Evolutionary conservation across 2,329 filamentous ascomycete genomes (phyloP).

Genomic region (Aspergillus fumigatiaffinis): DNA sequence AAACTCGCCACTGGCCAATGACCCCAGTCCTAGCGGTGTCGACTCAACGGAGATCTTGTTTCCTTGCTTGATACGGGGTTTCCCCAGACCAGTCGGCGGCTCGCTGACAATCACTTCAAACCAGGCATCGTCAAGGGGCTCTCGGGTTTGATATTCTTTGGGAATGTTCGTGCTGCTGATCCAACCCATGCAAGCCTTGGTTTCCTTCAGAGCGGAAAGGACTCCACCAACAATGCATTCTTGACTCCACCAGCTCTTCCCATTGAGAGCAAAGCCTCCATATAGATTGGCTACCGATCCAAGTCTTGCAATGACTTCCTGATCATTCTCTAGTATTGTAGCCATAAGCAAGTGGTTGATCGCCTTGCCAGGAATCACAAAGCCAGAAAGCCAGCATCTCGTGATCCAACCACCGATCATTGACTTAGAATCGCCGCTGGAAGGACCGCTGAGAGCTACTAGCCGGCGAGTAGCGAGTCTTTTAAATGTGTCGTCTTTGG

Average conservation of each 20-base stretch:
- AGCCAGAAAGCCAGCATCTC: conserved; percentile 52
- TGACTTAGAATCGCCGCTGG: conserved; percentile 9
- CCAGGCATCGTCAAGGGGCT: conserved; percentile 44
- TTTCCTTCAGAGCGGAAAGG: conserved; percentile 43
- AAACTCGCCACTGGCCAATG: conserved; percentile 36
- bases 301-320: conserved; percentile 44
- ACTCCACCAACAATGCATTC: conserved; percentile 53
- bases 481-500: conserved; percentile 29
- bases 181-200: conserved; percentile 55
- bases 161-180: conserved; percentile 43
- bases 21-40: conserved; percentile 37
- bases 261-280: conserved; percentile 51
- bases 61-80: conserved; percentile 44
- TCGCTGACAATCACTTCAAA: conserved; percentile 43
- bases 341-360: conserved; percentile 54
- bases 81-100: conserved; percentile 21
- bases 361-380: conserved; percentile 52
- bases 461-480: conserved; percentile 25
- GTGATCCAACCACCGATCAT: conserved; percentile 52
- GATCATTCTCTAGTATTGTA: conserved; percentile 54
- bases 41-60: conserved; percentile 37
- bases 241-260: conserved; percentile 56
- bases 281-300: conserved; percentile 51
- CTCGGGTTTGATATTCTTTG: conserved; percentile 23
- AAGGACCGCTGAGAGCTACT: conserved; percentile 22